Evolutionary conservation across 1,284 basidiomycete genomes (phyloP).

Genomic region (Trichosporon sp.): DNA sequence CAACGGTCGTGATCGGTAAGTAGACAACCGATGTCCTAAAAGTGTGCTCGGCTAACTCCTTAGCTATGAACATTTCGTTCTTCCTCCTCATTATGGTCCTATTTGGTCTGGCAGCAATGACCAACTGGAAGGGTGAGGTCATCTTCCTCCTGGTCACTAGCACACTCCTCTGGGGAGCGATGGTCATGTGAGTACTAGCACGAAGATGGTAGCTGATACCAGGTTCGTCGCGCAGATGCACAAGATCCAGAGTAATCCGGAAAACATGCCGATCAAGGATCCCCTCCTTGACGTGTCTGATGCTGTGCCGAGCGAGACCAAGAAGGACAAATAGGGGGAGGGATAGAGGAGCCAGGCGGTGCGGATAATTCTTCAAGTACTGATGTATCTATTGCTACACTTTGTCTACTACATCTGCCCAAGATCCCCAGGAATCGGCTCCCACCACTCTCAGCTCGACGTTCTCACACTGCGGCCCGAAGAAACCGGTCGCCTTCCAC

Average conservation of each 20-base stretch:
- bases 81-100: conserved; percentile 41
- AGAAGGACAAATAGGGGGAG: conserved; percentile 31
- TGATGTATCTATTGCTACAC: background rate
- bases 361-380: background rate
- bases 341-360: background rate
- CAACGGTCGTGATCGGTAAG: conserved; percentile 39
- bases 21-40: background rate
- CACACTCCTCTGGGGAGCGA: conserved; percentile 37
- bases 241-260: conserved; percentile 35
- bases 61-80: conserved; percentile 48
- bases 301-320: conserved; percentile 15
- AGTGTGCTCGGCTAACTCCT: background rate
- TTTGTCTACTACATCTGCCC: conserved; percentile 30
- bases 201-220: background rate
- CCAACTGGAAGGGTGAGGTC: conserved; percentile 42
- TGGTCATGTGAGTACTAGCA: conserved; percentile 35
- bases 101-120: conserved; percentile 39
- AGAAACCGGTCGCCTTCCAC: conserved; percentile 47
- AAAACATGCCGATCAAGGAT: conserved; percentile 34
- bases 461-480: conserved; percentile 45
- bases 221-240: conserved; percentile 46
- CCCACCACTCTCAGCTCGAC: conserved; percentile 40
- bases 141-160: conserved; percentile 34
- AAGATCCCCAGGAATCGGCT: conserved; percentile 37
- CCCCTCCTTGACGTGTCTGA: conserved; percentile 9